Percentiles rank a stretch among this genome's conserved stretches.
Conservation (phyloP, 352 stramenopile genomes). For the Pythium biforme region DNA sequence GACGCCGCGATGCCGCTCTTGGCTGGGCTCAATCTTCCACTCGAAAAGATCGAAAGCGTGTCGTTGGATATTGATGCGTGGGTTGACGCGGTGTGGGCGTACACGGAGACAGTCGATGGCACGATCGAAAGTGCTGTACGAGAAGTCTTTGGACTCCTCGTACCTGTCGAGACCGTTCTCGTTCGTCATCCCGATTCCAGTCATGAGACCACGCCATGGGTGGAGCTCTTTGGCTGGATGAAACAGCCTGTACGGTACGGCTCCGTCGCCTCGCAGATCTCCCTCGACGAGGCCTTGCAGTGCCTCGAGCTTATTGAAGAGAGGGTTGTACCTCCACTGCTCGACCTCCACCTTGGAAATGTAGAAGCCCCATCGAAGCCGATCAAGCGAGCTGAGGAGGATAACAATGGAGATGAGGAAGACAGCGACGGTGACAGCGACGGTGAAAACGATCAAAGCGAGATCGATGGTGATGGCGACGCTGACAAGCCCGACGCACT, state of each 20-base stretch:
- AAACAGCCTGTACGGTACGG: conserved; percentile 9
- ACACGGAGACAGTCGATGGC: conserved; percentile 17
- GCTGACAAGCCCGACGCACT: background rate
- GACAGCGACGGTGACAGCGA: background rate
- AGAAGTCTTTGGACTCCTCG: conserved; percentile 21
- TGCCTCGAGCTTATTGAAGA: conserved; percentile 10
- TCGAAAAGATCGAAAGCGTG: conserved; percentile 15
- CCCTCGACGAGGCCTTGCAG: conserved; percentile 14
- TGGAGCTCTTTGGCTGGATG: conserved; percentile 24
- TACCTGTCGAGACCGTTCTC: background rate
- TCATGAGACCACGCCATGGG: background rate
- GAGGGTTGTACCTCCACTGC: conserved; percentile 6
- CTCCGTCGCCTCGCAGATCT: conserved; percentile 16
- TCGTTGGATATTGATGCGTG: conserved; percentile 30
- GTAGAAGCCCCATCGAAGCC: background rate
- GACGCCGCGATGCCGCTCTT: conserved; percentile 27
- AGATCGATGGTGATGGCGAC: background rate
- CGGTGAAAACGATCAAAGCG: background rate
- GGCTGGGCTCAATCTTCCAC: conserved; percentile 9
- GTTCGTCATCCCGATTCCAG: conserved; percentile 1
- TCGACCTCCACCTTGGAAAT: background rate
- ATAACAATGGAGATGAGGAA: background rate
- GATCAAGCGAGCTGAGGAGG: background rate
- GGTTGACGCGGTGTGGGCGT: conserved; percentile 38
- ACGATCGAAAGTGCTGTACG: conserved; percentile 10